These are phyloP conservation scores for Coemansia asiatica DNA, from an alignment of 192 early-diverging fungal genomes.

Conservation along the genomic window DNA sequence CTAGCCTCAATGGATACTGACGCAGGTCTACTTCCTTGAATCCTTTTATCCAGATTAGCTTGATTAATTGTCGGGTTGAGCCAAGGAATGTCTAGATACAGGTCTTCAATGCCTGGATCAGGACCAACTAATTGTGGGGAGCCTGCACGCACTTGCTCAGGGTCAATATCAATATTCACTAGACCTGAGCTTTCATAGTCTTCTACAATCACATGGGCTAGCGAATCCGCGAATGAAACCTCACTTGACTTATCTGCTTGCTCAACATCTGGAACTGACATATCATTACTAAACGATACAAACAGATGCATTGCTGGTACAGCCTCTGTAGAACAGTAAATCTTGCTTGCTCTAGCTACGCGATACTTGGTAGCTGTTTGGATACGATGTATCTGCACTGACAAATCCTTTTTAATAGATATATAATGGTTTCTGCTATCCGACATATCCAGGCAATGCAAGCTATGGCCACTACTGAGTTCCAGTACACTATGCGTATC, in stretches of 20 bases:
- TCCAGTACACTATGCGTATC: no score
- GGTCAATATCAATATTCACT: slow-evolving; percentile 25
- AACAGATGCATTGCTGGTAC: neutral
- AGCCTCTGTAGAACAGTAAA: neutral
- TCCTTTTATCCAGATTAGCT: neutral
- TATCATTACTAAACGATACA: neutral
- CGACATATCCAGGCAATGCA: neutral
- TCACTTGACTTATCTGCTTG: neutral
- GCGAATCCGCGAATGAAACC: neutral
- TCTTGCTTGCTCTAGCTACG: neutral
- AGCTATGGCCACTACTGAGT: no score
- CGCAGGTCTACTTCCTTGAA: neutral
- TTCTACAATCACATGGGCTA: neutral
- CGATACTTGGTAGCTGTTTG: neutral
- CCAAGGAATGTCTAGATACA: slow-evolving; percentile 47
- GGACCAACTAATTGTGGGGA: neutral
- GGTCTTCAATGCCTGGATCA: slow-evolving; percentile 7
- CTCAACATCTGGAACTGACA: neutral
- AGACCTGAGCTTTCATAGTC: neutral
- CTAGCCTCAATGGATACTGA: slow-evolving; percentile 32
- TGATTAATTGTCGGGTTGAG: slow-evolving; percentile 26
- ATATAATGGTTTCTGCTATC: neutral
- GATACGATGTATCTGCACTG: neutral
- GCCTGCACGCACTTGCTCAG: slow-evolving; percentile 20
- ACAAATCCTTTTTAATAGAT: neutral